Base-by-base conservation (phyloP, 441 rosid genomes). In the Corymbia calophylla region DNA sequence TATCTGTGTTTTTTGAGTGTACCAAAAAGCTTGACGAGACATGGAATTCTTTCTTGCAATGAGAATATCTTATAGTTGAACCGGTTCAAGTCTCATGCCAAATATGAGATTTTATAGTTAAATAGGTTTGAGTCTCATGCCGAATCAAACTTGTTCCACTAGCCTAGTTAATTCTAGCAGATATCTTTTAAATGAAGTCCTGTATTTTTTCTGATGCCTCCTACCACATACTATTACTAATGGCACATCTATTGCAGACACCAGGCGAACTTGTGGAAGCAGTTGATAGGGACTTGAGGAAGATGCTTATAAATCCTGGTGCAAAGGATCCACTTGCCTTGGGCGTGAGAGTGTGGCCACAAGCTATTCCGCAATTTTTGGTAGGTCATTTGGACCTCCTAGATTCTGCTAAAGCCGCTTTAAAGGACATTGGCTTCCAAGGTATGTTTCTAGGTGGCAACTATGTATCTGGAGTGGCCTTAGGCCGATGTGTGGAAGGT, bases 371-470 rank as follows among this genome's bases (percentile, higher is more conserved):
- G 25, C 98, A 97, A 90, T 97, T 97, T 91, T 91, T 95, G 94
- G 92, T 96, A 19, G 99, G 98, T 89, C 99, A 97, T 92, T 88
- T 97, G 35, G 98, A 95, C 90, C 91, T 93, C 89, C 92, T 96
- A 58, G 97, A 97, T 88, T 55, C 94, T 5, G 96, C 97, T 86
- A 95, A 93, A 93, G 80, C 91, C 70, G 95, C 95, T 68, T 92
- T 97, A 54, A 90, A 54, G 48, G 92, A 92, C 48, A 91, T 91
- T 44, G 98, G 97, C 25, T 90, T 93, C 89, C 94, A 92, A 66
- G 98, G 99, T 53, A 89, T 97, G 90, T 97, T 96, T 93, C 92
- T 96, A 23, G 97, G 98, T 10, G 99, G 99, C n/a, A 96, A 95
- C 91, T 94, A 95, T 84, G 98, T 94, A 27, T 93, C 96, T n/a